Conservation (phyloP, 2,329 filamentous ascomycete genomes). For the Clonostachys solani region DNA sequence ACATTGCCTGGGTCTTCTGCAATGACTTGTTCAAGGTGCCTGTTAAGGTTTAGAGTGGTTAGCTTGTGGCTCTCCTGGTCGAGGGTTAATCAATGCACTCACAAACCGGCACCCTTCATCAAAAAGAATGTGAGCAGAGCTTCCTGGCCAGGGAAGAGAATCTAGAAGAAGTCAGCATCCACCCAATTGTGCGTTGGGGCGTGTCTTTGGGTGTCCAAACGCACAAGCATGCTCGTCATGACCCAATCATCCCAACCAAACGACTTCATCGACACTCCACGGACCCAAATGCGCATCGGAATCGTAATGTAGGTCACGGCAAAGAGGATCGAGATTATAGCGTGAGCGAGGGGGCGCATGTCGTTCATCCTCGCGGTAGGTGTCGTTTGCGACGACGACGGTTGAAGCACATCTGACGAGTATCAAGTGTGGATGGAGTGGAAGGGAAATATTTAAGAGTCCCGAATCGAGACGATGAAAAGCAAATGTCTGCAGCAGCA, state of each 20-base stretch:
- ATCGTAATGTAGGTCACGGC: not conserved
- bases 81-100: not conserved
- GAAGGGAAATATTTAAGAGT: too few species aligned
- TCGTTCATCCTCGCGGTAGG: not conserved
- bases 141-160: not conserved
- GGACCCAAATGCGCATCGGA: not conserved
- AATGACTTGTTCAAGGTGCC: not conserved
- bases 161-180: not conserved
- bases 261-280: not conserved
- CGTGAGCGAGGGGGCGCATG: not conserved
- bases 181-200: too few species aligned
- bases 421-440: too few species aligned
- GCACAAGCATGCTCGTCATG: slow-evolving; percentile 1
- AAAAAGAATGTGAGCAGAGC: not conserved
- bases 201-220: not conserved
- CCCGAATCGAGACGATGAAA: too few species aligned
- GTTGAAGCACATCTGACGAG: too few species aligned
- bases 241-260: slow-evolving; percentile 1
- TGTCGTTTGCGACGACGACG: too few species aligned
- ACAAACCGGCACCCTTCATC: not conserved
- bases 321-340: not conserved
- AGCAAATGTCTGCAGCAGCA: too few species aligned
- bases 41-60: not conserved
- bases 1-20: not conserved
- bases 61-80: not conserved